Evolutionary conservation across 1,284 basidiomycete genomes (phyloP).

Genomic region (Chalciporus sp.): DNA sequence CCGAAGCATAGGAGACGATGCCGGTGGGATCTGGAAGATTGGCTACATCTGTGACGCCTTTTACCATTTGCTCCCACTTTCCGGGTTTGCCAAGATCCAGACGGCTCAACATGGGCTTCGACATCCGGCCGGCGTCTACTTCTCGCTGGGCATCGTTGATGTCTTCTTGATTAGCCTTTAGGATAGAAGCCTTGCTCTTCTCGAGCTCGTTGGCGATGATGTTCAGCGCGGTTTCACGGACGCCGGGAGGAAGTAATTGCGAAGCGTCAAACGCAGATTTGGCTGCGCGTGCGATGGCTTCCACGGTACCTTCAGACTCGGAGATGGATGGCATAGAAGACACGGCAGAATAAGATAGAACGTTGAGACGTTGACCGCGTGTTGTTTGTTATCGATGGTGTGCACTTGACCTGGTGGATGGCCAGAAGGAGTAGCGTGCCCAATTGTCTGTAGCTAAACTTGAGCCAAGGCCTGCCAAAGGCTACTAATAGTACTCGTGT

Average conservation of each 20-base stretch:
- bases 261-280: constrained; percentile 85
- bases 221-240: constrained; percentile 73
- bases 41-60: constrained; percentile 89
- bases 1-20: constrained; percentile 83
- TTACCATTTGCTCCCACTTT: constrained; percentile 94
- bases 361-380: neutral
- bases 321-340: constrained; percentile 17
- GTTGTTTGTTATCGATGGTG: too few species aligned
- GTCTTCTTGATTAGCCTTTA: constrained; percentile 81
- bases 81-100: constrained; percentile 84
- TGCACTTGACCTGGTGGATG: too few species aligned
- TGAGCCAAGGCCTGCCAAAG: neutral
- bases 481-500: too few species aligned
- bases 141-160: constrained; percentile 79
- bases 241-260: constrained; percentile 70
- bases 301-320: constrained; percentile 16
- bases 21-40: constrained; percentile 87
- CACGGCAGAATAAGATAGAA: neutral
- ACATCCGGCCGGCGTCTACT: constrained; percentile 83
- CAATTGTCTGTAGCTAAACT: neutral
- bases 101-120: constrained; percentile 79
- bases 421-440: too few species aligned
- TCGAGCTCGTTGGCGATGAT: constrained; percentile 72
- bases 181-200: constrained; percentile 63
- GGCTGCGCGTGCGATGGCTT: constrained; percentile 70